Evolutionary conservation across 371 early-diverging fungal species (phyloP).

Genomic region (Apophysomyces ossiformis): DNA sequence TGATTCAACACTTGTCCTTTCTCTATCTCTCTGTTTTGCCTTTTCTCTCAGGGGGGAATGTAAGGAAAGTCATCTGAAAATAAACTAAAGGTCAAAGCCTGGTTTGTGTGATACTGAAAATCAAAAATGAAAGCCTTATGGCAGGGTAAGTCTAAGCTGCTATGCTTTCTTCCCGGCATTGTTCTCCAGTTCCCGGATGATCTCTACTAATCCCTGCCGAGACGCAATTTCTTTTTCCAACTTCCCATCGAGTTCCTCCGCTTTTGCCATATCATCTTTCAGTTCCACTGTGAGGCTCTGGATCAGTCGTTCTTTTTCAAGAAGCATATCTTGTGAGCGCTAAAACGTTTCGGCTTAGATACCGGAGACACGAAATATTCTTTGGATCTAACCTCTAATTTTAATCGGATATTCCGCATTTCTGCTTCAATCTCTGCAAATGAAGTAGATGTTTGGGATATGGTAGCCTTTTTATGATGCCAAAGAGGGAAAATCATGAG

Average conservation of each 20-base stretch:
- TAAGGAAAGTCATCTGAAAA: slow-evolving; percentile 1
- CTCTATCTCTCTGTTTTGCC: too few species aligned
- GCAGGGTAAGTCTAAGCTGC: not conserved
- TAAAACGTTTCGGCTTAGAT: not conserved
- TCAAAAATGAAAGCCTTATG: not conserved
- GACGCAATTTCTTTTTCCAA: slow-evolving; percentile 9
- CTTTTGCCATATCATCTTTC: slow-evolving; percentile 5
- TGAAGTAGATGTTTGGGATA: slow-evolving; percentile 12
- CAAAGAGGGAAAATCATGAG: not conserved
- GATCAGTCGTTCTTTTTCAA: slow-evolving; percentile 16
- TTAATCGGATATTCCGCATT: slow-evolving; percentile 16
- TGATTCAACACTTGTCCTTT: not conserved
- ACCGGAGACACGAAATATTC: not conserved
- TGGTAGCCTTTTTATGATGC: not conserved
- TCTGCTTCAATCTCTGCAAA: slow-evolving; percentile 19
- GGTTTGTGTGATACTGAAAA: not conserved
- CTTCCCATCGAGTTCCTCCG: slow-evolving; percentile 1
- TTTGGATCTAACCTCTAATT: slow-evolving; percentile 19
- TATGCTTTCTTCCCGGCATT: not conserved
- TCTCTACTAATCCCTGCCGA: slow-evolving; percentile 13
- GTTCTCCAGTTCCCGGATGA: slow-evolving; percentile 17
- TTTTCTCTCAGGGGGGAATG: not conserved
- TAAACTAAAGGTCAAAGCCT: not conserved
- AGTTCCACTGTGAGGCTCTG: not conserved
- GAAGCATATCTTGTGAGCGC: slow-evolving; percentile 14